These are phyloP conservation scores for Penicillium egyptiacum DNA, from an alignment of 495 filamentous ascomycete species.

Conservation along the genomic window DNA sequence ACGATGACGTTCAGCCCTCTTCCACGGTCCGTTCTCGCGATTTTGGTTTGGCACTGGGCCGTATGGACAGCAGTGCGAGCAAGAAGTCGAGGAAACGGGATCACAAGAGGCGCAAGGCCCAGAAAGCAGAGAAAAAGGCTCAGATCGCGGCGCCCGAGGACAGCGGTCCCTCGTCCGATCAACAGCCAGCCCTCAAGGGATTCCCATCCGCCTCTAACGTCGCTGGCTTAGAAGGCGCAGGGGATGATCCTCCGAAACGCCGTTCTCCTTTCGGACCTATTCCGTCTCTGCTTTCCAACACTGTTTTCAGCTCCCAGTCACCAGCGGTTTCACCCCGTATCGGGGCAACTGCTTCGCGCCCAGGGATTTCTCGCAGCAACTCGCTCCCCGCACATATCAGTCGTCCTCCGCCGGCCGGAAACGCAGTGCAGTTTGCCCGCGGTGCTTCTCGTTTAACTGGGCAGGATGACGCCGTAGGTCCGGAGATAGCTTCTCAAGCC, in stretches of 20 bases:
- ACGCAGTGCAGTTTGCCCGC: slow-evolving; percentile 43
- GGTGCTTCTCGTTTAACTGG: slow-evolving; percentile 36
- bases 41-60: slow-evolving; percentile 28
- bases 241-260: slow-evolving; percentile 25
- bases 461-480: slow-evolving; percentile 18
- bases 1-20: slow-evolving; percentile 21
- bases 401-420: slow-evolving; percentile 43
- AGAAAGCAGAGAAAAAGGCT: slow-evolving; percentile 17
- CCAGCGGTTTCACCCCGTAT: slow-evolving; percentile 34
- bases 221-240: slow-evolving; percentile 12
- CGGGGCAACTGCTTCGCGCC: slow-evolving; percentile 40
- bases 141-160: background rate
- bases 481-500: slow-evolving; percentile 42
- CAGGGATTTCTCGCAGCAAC: slow-evolving; percentile 70
- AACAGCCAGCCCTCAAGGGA: slow-evolving; percentile 16
- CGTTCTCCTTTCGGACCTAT: slow-evolving; percentile 50
- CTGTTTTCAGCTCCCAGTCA: slow-evolving; percentile 57
- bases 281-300: slow-evolving; percentile 62
- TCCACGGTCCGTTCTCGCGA: slow-evolving; percentile 34
- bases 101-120: slow-evolving; percentile 35
- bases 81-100: slow-evolving; percentile 32
- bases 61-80: slow-evolving; percentile 12
- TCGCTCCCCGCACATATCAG: slow-evolving; percentile 74
- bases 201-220: slow-evolving; percentile 21
- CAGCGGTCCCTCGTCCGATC: background rate